Base-by-base conservation (phyloP, 2,329 filamentous ascomycete species). In the Dactylonectria estremocensis region DNA sequence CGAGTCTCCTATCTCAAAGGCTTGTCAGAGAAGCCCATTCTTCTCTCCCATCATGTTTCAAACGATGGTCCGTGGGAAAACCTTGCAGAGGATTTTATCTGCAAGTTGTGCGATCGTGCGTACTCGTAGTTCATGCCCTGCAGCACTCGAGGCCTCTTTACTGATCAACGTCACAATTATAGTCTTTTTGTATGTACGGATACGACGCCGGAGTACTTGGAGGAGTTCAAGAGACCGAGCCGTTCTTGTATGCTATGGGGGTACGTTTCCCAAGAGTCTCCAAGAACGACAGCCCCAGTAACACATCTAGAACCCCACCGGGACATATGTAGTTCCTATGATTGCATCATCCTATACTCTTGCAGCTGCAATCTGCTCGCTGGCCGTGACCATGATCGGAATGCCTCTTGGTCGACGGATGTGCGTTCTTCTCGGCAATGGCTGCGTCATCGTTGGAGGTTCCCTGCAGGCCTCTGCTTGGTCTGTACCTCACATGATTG, bases 401-500 rank as follows among this genome's bases (percentile, higher is more conserved):
- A 68, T 68, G 66, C 61, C 57, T 7, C 61, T 68, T 16, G 66
- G 66, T 10, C 57, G 66, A 43, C 66, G 66, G 18, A 57, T 33
- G 35, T 62, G 61, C 24, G 59, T 68, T 24, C 56, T 68, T 5
- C 53, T 68, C 6, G 66, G 66, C 10, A 68, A 68, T 43, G 10
- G 40, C 14, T 53, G 53, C 18, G 66, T 66, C 2, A 35, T 68
- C 56, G 33, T 68, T 6, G 66, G 66, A 7, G 66, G 61, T 14
- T 59, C 52, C 35, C 49, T 68, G 4, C 66, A 68, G 52, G 66
- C 66, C 10, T 65, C 61, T 14, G 61, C 66, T 9, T 68, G 62
- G 61, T 65, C 61, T 43, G 66, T 68, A 5, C 52, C 57, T 24
- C 66, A 68, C 6, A 68, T 68, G 66, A 66, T 68, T 24, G 66